phyloP scores from a whole-genome alignment of 2,329 filamentous ascomycete genomes.

The Talaromyces verruculosus region DNA sequence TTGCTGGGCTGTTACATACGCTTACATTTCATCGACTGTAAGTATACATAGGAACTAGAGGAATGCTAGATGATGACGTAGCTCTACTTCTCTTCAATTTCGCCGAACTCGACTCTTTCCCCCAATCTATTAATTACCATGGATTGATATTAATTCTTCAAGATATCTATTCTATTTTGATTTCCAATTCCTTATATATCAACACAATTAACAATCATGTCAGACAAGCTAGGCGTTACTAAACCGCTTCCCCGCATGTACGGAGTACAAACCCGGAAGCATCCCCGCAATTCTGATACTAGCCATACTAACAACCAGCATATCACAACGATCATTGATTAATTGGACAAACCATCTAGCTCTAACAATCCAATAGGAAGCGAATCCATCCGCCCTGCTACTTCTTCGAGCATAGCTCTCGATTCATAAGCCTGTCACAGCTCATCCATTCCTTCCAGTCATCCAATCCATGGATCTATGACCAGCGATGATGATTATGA shows the following conservation, averaged over 20 bases:
- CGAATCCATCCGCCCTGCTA: background rate
- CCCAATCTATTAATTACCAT: background rate
- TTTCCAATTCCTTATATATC: background rate
- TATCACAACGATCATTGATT: background rate
- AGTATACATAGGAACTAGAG: too few species aligned
- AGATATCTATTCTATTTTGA: background rate
- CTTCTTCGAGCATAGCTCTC: background rate
- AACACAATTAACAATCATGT: background rate
- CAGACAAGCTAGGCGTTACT: background rate
- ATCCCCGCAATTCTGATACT: slow-evolving; percentile 8
- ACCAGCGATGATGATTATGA: slow-evolving; percentile 9
- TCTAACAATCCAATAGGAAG: background rate
- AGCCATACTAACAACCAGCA: background rate
- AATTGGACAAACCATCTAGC: background rate
- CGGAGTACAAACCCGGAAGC: background rate
- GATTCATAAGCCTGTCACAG: slow-evolving; percentile 8
- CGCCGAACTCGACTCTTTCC: background rate
- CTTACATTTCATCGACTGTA: background rate
- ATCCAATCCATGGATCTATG: slow-evolving; percentile 9
- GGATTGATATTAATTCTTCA: background rate
- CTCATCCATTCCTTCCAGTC: background rate
- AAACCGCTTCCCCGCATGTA: slow-evolving; percentile 1
- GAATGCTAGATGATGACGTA: slow-evolving; percentile 10
- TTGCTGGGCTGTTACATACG: background rate
- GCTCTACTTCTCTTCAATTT: background rate